phyloP scores from a whole-genome alignment of 371 early-diverging fungal genomes.

The Chytridium lagenaria region DNA sequence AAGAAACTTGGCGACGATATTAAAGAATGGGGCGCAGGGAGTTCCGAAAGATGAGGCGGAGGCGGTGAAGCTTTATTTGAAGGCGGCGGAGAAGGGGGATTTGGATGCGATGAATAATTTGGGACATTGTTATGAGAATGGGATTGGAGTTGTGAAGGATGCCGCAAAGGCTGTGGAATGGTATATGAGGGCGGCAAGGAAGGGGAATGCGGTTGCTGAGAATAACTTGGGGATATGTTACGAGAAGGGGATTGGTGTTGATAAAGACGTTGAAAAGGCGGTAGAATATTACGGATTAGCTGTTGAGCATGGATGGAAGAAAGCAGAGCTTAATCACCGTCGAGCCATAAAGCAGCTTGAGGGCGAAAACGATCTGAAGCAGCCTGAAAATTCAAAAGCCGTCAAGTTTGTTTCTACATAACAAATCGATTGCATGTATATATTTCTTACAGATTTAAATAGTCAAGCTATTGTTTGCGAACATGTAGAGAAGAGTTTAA shows the following conservation, averaged over 20 bases:
- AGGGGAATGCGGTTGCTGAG: slow-evolving; percentile 9
- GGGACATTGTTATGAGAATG: slow-evolving; percentile 40
- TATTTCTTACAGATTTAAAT: no score
- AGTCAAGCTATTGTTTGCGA: no score
- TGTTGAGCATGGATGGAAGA: slow-evolving; percentile 18
- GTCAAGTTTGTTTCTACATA: no score
- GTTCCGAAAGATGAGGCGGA: slow-evolving; percentile 5
- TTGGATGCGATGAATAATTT: slow-evolving; percentile 40
- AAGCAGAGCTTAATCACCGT: slow-evolving; percentile 2
- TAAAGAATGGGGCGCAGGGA: background rate
- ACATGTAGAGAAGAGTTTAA: no score
- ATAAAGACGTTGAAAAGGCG: slow-evolving; percentile 3
- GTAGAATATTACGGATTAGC: slow-evolving; percentile 9
- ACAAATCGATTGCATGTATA: no score
- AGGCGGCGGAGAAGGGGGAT: slow-evolving; percentile 31
- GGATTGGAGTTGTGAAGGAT: slow-evolving; percentile 17
- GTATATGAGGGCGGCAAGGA: slow-evolving; percentile 19
- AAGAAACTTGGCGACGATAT: slow-evolving; percentile 10
- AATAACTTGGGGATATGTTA: slow-evolving; percentile 17
- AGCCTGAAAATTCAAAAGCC: no score
- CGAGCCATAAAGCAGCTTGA: background rate
- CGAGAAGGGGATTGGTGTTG: slow-evolving; percentile 25
- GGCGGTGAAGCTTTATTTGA: slow-evolving; percentile 36
- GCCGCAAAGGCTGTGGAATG: slow-evolving; percentile 5
- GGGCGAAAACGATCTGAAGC: no score